Evolutionary conservation across 2,329 filamentous ascomycete species (phyloP).

Genomic region (Sporothrix phasma): DNA sequence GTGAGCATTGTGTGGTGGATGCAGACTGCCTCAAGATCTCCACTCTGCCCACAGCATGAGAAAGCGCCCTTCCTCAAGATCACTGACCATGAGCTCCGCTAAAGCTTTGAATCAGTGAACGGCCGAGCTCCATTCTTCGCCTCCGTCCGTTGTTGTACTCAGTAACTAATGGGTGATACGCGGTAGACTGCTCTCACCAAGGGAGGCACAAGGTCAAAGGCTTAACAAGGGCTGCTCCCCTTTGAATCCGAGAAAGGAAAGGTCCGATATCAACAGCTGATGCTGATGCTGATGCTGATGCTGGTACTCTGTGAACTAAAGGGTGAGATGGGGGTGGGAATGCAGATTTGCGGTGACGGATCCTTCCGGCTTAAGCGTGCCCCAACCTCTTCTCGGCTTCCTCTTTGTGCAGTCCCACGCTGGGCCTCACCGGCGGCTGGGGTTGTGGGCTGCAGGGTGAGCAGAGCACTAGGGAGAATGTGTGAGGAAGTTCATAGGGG

Average conservation of each 20-base stretch:
- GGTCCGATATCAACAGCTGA: not conserved
- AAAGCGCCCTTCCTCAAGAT: not conserved
- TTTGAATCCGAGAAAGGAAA: not conserved
- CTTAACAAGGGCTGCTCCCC: not conserved
- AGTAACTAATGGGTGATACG: not conserved
- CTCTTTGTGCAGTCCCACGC: not conserved
- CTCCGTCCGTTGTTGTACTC: not conserved
- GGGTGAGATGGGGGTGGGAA: not conserved
- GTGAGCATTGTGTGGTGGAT: not conserved
- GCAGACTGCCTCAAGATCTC: not conserved
- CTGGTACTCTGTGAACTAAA: not conserved
- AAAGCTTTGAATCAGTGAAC: not conserved
- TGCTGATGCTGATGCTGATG: too few species aligned
- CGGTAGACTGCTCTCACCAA: not conserved
- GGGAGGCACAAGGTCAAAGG: not conserved
- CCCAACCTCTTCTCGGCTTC: too few species aligned
- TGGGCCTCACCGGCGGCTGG: not conserved
- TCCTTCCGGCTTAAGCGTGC: not conserved
- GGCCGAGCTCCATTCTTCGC: not conserved
- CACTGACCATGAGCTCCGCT: not conserved
- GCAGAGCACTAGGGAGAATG: not conserved
- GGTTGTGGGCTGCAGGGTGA: not conserved
- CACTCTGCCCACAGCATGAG: not conserved
- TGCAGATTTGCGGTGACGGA: slow-evolving; percentile 3
- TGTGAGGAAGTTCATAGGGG: not conserved